Base-by-base conservation (phyloP, 1,284 basidiomycete genomes). In the Cutaneotrichosporon cavernicola region DNA sequence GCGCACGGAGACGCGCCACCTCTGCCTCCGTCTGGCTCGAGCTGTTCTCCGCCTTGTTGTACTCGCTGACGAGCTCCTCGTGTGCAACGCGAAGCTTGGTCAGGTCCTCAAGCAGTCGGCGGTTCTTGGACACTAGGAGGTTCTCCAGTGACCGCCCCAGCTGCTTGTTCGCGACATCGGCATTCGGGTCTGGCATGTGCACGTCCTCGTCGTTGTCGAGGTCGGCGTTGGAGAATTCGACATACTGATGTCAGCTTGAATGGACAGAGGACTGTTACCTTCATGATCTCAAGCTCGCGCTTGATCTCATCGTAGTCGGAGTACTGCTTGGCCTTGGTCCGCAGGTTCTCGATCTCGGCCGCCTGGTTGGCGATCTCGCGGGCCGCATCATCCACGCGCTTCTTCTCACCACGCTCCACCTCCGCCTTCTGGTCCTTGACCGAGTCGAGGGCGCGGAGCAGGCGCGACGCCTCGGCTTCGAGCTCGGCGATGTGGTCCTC, bases 251-350 rank as follows among this genome's bases (percentile, higher is more conserved):
- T 65, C 36, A 61, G 52, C n/a, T 31, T 5, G 26, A 8, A 9
- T 38, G 0, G 1, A 7, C 11, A 4, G 18, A 0, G 21, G 0
- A 5, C 2, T 71, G 83, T 30, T 60, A 91, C 93, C 87, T 97
- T 97, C 91, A 97, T 91, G 71, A 97, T 96, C 74, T 94, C 93
- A 26, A 97, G 85, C 77, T 97, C 95, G 50, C 94, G 88, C 82
- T 97, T 97, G 76, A 97, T 88, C 81, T 97, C 94, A 73, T 97
- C 94, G 72, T 97, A 97, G 77, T 97, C 92, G 5, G 80, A 80
- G 71, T 89, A 91, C 70, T 87, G 86, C 73, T 86, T 87, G 50
- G 96, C 81, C 70, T 87, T 88, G 49, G 82, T 79, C 72, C 86
- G 87, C 1, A 95, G 82, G 63, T 84, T 84, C 16, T 88, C 87